A percentile compares a stretch with the other conserved stretches of the same genome.
Conservation (phyloP, 2,329 filamentous ascomycete genomes). For the Colletotrichum paranaense region DNA sequence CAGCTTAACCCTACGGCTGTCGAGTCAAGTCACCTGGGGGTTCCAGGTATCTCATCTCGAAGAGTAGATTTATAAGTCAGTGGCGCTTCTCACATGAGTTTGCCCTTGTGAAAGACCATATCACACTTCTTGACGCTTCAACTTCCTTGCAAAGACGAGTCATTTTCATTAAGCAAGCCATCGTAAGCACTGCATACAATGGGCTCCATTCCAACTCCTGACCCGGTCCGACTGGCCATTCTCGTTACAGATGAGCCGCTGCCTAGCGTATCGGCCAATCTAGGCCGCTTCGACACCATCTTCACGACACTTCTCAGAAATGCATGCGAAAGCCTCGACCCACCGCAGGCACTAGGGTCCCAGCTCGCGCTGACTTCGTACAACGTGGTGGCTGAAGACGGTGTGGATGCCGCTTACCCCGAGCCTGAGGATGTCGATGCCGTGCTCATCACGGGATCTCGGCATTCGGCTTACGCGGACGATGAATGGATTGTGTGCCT, state of each 20-base stretch:
- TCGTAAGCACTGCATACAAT: not conserved
- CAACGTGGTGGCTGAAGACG: not conserved
- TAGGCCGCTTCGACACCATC: not conserved
- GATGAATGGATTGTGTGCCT: not conserved
- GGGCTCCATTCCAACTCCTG: not conserved
- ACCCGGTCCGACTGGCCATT: not conserved
- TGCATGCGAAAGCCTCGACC: not conserved
- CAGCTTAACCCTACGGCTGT: not conserved
- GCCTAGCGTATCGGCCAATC: not conserved
- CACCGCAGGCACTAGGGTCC: fast-evolving
- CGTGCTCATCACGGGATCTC: not conserved
- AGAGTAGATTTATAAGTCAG: not conserved
- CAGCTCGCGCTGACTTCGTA: not conserved
- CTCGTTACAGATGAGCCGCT: not conserved
- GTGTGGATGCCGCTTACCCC: not conserved
- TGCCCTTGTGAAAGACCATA: not conserved
- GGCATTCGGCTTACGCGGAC: not conserved
- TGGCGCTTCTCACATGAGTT: not conserved
- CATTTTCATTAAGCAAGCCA: not conserved
- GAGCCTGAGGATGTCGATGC: not conserved
- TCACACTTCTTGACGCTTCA: not conserved
- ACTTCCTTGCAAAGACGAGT: not conserved
- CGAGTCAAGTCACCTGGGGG: too few relatives aligned
- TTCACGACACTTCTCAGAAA: not conserved
- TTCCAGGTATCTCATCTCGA: too few relatives aligned